Evolutionary conservation across 345 rosid genomes (phyloP).

Genomic region (Citropsis articulata): DNA sequence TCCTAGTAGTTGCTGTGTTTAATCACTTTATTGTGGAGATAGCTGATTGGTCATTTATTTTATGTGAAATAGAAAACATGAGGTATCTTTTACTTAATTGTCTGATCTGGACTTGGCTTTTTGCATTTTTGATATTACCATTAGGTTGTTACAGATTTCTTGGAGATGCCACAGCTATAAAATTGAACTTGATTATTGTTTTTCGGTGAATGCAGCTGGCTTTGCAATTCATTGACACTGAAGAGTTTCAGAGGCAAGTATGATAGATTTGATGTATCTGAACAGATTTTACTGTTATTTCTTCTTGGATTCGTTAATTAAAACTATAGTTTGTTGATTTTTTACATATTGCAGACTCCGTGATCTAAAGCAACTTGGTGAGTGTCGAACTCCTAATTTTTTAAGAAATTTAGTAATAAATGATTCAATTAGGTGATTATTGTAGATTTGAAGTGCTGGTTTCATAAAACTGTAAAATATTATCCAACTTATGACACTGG

Average conservation of each 20-base stretch:
- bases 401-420: neutral
- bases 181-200: neutral
- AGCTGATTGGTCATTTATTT: neutral
- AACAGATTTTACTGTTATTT: neutral
- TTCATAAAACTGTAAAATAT: neutral
- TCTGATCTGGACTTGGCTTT: neutral
- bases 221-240: constrained; percentile 61
- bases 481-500: neutral
- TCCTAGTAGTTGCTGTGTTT: neutral
- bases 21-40: neutral
- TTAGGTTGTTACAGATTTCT: neutral
- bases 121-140: neutral
- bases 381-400: constrained; percentile 10
- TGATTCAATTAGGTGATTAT: neutral
- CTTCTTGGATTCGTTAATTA: neutral
- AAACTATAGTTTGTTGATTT: constrained; percentile 6
- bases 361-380: constrained; percentile 68
- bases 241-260: constrained; percentile 66
- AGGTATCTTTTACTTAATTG: neutral
- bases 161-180: neutral
- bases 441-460: neutral
- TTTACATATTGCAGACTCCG: constrained; percentile 53
- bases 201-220: constrained; percentile 38
- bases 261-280: neutral
- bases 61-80: neutral